Evolutionary conservation across 2,329 filamentous ascomycete genomes (phyloP).

Genomic region (Aspergillus ibericus): DNA sequence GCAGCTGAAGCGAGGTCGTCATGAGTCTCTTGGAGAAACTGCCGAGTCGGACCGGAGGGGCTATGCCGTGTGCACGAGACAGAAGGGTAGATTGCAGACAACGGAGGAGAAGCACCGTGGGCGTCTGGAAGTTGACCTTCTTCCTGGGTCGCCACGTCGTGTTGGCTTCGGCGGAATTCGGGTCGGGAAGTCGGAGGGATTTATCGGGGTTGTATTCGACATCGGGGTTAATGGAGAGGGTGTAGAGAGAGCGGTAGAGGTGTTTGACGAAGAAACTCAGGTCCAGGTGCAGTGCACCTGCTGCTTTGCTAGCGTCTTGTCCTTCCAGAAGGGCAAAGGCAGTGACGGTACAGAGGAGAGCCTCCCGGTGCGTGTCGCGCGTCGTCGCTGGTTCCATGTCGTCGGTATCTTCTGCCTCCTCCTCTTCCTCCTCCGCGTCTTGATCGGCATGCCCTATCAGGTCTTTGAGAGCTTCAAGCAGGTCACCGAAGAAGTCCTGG

Average conservation of each 20-base stretch:
- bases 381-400: constrained; percentile 44
- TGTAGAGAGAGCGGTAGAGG: constrained; percentile 81
- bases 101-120: constrained; percentile 85
- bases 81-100: constrained; percentile 80
- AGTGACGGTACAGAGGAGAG: constrained; percentile 90
- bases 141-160: constrained; percentile 50
- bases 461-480: constrained; percentile 91
- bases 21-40: constrained; percentile 92
- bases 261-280: constrained; percentile 93
- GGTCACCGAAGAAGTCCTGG: constrained; percentile 96
- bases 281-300: constrained; percentile 79
- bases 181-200: constrained; percentile 69
- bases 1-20: constrained; percentile 76
- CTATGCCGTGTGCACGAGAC: constrained; percentile 71
- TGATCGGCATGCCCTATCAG: constrained; percentile 73
- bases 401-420: constrained; percentile 44
- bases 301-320: constrained; percentile 85
- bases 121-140: constrained; percentile 93
- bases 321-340: constrained; percentile 95
- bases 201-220: constrained; percentile 76
- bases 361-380: constrained; percentile 79
- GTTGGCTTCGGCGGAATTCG: constrained; percentile 50
- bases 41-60: constrained; percentile 79
- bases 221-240: constrained; percentile 77
- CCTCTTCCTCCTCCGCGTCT: constrained; percentile 42